Conservation (phyloP, 768 basidiomycete genomes). For the Termitomyces sp. region DNA sequence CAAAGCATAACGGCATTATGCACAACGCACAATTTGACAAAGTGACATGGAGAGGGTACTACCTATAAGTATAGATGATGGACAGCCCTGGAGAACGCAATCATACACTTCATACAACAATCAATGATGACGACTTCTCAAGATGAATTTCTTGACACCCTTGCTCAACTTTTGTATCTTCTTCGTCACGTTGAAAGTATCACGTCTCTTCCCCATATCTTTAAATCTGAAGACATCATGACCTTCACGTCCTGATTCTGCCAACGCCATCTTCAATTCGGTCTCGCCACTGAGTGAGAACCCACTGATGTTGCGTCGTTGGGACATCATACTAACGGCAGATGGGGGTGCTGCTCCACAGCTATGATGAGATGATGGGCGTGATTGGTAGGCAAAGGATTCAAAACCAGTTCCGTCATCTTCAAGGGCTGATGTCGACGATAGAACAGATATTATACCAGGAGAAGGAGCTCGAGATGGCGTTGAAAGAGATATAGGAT, state of each 20-base stretch:
- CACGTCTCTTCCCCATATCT: constrained; percentile 12
- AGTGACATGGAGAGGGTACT: neutral
- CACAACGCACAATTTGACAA: neutral
- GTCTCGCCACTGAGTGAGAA: constrained; percentile 58
- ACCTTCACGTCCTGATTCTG: constrained; percentile 24
- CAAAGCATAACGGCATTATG: neutral
- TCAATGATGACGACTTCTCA: neutral
- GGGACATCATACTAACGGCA: constrained; percentile 15
- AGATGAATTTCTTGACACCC: constrained; percentile 26
- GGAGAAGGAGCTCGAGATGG: constrained; percentile 12
- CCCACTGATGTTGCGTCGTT: constrained; percentile 20
- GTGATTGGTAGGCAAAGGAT: constrained; percentile 14
- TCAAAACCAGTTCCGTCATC: constrained; percentile 6
- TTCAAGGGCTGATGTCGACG: constrained; percentile 8
- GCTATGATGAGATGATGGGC: neutral
- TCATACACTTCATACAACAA: neutral
- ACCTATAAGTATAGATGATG: neutral
- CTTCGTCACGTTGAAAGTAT: constrained; percentile 4
- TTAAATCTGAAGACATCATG: constrained; percentile 15
- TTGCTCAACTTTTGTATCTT: constrained; percentile 11
- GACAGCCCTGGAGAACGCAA: neutral
- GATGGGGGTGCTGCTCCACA: constrained; percentile 14
- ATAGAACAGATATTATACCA: constrained; percentile 13
- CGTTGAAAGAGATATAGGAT: constrained; percentile 11
- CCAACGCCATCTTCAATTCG: constrained; percentile 52